Percentiles rank a stretch among this genome's conserved stretches.
Evolutionary conservation across 441 rosid genomes (phyloP).

Genomic region (Syzygium malaccense): DNA sequence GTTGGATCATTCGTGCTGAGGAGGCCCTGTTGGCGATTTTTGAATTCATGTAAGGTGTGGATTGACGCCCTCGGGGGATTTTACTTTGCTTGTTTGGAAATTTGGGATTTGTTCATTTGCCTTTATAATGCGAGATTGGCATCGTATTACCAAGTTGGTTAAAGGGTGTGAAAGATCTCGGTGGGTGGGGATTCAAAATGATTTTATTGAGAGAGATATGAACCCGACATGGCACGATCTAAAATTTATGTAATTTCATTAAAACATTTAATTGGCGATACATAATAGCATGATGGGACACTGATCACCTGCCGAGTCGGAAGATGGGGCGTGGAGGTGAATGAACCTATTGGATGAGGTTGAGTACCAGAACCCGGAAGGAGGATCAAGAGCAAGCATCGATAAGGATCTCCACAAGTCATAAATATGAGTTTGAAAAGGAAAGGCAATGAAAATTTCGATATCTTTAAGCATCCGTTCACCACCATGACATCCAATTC

Average conservation of each 20-base stretch:
- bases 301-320: background rate
- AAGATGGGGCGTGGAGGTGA: background rate
- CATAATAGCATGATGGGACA: rapidly evolving
- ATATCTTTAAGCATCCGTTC: background rate
- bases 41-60: background rate
- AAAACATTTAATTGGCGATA: background rate
- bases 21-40: background rate
- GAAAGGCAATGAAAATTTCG: background rate
- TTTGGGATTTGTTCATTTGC: background rate
- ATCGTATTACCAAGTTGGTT: background rate
- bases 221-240: background rate
- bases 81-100: background rate
- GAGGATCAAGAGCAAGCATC: background rate
- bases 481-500: background rate
- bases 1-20: background rate
- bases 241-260: background rate
- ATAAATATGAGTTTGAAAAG: background rate
- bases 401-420: background rate
- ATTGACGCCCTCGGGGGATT: background rate
- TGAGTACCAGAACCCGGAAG: rapidly evolving
- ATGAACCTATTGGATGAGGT: background rate
- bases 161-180: background rate
- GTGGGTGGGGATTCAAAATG: background rate
- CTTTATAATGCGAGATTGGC: background rate
- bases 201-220: background rate